Conservation (phyloP, 73 alveolate species). For the Effrenium voratum region DNA sequence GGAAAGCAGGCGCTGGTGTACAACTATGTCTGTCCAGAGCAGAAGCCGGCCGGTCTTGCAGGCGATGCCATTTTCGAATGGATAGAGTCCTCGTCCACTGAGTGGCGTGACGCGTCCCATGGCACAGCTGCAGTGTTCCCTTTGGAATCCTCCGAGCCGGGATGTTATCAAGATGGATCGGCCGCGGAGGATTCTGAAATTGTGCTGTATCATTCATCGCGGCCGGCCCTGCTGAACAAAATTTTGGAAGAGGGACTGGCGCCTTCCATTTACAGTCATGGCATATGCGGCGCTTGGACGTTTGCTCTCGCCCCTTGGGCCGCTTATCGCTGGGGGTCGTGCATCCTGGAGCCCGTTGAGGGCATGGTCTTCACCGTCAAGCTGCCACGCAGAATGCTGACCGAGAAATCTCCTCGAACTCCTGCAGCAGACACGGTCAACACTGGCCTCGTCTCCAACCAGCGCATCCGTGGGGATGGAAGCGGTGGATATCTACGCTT, state of each 20-base stretch:
- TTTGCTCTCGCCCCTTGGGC: not conserved
- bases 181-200: not conserved
- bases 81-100: not conserved
- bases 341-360: constrained; percentile 10
- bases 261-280: not conserved
- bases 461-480: not conserved
- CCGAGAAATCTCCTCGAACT: not conserved
- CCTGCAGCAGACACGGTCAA: not conserved
- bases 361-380: constrained; percentile 26
- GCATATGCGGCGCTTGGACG: not conserved
- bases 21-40: constrained; percentile 18
- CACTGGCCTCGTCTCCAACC: not conserved
- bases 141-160: not conserved
- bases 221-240: constrained; percentile 25
- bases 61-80: constrained; percentile 7
- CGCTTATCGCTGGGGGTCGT: constrained; percentile 33
- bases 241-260: constrained; percentile 3
- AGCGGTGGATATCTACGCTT: not conserved
- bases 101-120: not conserved
- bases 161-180: not conserved
- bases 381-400: not conserved
- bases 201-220: not conserved
- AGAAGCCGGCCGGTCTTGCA: not conserved
- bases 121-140: constrained; percentile 28
- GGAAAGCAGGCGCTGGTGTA: not conserved